These are phyloP conservation scores for Sporisorium graminicola DNA, from an alignment of 1,284 basidiomycete species.

Conservation along the genomic window DNA sequence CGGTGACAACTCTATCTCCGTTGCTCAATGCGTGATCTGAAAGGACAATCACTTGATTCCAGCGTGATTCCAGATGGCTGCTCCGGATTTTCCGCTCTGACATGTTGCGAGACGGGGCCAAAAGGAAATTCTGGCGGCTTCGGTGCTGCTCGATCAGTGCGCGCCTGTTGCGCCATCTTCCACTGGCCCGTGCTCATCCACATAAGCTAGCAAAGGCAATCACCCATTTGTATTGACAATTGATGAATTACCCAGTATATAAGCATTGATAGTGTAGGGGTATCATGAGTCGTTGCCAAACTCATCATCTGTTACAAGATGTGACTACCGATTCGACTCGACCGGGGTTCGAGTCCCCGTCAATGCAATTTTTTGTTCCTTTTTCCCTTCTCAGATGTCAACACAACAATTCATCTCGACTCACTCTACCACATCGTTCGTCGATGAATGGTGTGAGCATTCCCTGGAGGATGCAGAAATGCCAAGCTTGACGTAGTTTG, in stretches of 20 bases:
- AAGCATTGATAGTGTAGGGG: slow-evolving; percentile 55
- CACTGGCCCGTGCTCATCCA: slow-evolving; percentile 22
- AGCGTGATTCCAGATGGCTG: slow-evolving; percentile 1
- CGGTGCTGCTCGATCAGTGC: slow-evolving; percentile 24
- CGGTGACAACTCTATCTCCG: not conserved
- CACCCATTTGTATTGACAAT: no score
- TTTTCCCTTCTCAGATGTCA: not conserved
- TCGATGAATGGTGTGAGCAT: no score
- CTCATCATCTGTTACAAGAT: slow-evolving; percentile 20
- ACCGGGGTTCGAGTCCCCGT: slow-evolving; percentile 61
- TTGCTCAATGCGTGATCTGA: slow-evolving; percentile 8
- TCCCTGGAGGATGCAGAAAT: no score
- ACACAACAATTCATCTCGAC: no score
- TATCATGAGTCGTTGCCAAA: slow-evolving; percentile 56
- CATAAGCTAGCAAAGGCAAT: no score
- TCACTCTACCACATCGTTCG: no score
- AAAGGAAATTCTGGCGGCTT: slow-evolving; percentile 24
- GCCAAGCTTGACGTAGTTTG: no score
- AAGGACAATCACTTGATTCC: not conserved
- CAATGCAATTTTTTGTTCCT: slow-evolving; percentile 45
- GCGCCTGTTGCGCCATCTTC: slow-evolving; percentile 20
- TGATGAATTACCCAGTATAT: not conserved
- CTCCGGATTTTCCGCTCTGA: slow-evolving; percentile 7
- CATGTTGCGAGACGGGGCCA: not conserved
- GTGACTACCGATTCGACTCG: slow-evolving; percentile 50